phyloP scores from a whole-genome alignment of 2,329 filamentous ascomycete species.

The Colletotrichum euphorbiae region DNA sequence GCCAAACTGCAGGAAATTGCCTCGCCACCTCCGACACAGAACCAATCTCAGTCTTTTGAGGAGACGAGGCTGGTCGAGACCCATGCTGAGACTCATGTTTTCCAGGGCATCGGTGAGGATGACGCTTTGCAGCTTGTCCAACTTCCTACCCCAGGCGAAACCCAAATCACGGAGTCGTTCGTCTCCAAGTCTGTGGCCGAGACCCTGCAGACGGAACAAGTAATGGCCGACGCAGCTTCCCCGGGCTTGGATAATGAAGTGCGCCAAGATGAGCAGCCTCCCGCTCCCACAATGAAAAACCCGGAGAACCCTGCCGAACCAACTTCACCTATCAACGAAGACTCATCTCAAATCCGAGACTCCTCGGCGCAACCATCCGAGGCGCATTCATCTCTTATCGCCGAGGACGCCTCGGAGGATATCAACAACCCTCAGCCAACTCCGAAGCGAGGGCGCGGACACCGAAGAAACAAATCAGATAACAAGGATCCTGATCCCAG shows the following conservation, averaged over 20 bases:
- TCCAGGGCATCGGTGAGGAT: neutral
- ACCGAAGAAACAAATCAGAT: slow-evolving; percentile 35
- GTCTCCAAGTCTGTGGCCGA: slow-evolving; percentile 19
- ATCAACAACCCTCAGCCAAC: slow-evolving; percentile 21
- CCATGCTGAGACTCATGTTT: slow-evolving; percentile 3
- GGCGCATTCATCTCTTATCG: slow-evolving; percentile 37
- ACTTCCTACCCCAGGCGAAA: slow-evolving; percentile 23
- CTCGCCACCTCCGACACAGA: slow-evolving; percentile 15
- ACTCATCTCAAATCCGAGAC: slow-evolving; percentile 36
- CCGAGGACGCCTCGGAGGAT: slow-evolving; percentile 35
- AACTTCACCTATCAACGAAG: slow-evolving; percentile 28
- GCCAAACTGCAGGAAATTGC: neutral
- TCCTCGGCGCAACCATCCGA: slow-evolving; percentile 37
- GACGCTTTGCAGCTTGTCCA: neutral
- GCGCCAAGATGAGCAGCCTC: neutral
- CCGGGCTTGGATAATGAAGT: neutral
- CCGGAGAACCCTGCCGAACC: slow-evolving; percentile 12
- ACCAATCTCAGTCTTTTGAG: slow-evolving; percentile 15
- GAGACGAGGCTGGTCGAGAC: neutral
- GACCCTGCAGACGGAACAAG: slow-evolving; percentile 31
- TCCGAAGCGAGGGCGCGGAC: slow-evolving; percentile 34
- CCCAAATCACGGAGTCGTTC: slow-evolving; percentile 20
- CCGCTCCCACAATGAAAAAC: neutral
- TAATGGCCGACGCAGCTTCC: slow-evolving; percentile 10
- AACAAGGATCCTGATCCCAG: slow-evolving; percentile 39